phyloP scores from a whole-genome alignment of 73 alveolate genomes.

The Tetrahymena elliotti region DNA sequence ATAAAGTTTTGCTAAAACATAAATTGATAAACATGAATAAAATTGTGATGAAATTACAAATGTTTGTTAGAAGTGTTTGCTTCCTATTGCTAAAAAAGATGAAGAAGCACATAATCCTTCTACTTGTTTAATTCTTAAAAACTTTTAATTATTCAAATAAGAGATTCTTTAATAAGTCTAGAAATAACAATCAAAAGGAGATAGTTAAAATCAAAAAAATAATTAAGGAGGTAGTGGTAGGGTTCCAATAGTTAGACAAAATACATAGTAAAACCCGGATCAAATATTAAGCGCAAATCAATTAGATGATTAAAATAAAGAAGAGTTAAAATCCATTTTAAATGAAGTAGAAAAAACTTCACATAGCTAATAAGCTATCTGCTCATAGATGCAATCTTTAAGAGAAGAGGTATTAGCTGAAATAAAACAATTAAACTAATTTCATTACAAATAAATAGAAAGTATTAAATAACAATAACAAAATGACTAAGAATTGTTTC shows the following conservation, averaged over 20 bases:
- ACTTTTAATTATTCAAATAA: background rate
- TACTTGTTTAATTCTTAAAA: background rate
- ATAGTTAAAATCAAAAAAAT: background rate
- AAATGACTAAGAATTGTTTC: background rate
- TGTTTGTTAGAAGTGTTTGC: background rate
- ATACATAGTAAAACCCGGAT: background rate
- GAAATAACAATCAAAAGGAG: background rate
- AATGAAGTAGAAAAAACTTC: background rate
- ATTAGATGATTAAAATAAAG: background rate
- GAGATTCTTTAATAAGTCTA: background rate
- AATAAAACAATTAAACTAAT: background rate
- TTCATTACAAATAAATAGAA: background rate
- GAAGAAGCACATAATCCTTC: background rate
- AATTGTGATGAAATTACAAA: background rate
- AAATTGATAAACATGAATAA: background rate
- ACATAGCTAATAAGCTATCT: background rate
- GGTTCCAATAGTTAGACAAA: background rate
- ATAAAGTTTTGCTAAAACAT: background rate
- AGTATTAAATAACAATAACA: background rate
- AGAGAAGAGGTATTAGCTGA: background rate
- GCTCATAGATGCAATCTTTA: background rate
- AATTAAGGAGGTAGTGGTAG: background rate
- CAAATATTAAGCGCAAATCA: background rate
- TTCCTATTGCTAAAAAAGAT: background rate
- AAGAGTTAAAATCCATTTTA: background rate